Percentiles rank a stretch among this genome's conserved stretches.
Conservation (phyloP, 2,329 filamentous ascomycete genomes). For the Apiospora sp. region DNA sequence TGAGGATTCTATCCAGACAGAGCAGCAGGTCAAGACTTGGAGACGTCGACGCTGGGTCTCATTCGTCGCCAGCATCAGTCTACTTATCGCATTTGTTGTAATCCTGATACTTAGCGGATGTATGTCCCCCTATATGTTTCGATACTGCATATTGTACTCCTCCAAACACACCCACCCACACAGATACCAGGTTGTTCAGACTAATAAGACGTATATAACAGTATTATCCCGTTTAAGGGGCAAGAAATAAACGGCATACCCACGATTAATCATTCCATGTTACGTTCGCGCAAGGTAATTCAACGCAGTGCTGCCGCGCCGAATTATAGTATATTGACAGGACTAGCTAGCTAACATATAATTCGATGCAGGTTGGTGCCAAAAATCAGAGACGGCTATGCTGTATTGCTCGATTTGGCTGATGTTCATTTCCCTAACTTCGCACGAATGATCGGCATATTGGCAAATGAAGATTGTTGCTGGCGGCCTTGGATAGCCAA, state of each 20-base stretch:
- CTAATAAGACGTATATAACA: constrained; percentile 24
- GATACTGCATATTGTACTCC: too few relatives aligned
- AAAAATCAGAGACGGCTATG: constrained; percentile 66
- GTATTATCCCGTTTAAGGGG: constrained; percentile 31
- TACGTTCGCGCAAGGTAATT: constrained; percentile 60
- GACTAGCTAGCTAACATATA: background rate
- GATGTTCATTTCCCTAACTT: constrained; percentile 72
- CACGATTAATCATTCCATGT: constrained; percentile 72
- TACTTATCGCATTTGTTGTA: constrained; percentile 41
- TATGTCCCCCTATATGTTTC: constrained; percentile 27
- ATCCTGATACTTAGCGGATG: constrained; percentile 42
- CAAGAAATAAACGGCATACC: constrained; percentile 41
- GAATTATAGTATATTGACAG: too few relatives aligned
- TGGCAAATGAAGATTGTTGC: constrained; percentile 73
- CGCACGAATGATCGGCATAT: constrained; percentile 68
- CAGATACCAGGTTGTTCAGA: background rate
- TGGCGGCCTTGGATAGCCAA: constrained; percentile 72
- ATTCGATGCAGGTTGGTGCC: constrained; percentile 60
- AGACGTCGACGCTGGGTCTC: constrained; percentile 43
- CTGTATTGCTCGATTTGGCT: constrained; percentile 64
- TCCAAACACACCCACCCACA: background rate
- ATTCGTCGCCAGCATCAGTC: constrained; percentile 37
- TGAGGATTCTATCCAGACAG: constrained; percentile 26
- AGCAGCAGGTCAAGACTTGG: constrained; percentile 34
- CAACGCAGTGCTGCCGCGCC: background rate